phyloP scores from a whole-genome alignment of 2,329 filamentous ascomycete species.

The Diplocarpon mali region DNA sequence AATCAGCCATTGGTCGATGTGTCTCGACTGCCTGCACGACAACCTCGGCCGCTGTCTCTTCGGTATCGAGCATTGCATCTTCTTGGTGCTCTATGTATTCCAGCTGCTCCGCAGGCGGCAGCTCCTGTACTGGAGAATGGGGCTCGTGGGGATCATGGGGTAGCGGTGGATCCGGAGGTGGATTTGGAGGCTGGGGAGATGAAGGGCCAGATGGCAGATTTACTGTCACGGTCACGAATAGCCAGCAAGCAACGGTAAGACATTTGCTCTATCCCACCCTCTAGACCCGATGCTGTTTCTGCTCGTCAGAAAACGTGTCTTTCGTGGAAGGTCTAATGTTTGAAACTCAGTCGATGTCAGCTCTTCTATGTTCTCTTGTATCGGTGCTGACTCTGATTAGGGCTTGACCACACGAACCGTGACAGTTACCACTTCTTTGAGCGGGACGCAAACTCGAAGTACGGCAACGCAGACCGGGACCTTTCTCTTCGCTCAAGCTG shows the following conservation, averaged over 20 bases:
- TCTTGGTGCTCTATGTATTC: constrained; percentile 2
- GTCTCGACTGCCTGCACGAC: constrained; percentile 1
- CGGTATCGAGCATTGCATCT: neutral
- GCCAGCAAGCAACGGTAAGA: neutral
- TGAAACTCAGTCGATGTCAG: neutral
- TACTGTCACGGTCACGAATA: constrained; percentile 2
- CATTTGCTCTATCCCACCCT: too few relatives aligned
- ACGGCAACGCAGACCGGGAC: constrained; percentile 6
- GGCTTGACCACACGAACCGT: constrained; percentile 6
- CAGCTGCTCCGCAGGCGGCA: constrained; percentile 4
- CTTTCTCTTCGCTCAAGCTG: constrained; percentile 2
- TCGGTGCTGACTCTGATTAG: neutral
- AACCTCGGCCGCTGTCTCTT: neutral
- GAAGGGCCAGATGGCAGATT: neutral
- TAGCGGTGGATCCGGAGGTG: neutral
- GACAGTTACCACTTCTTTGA: constrained; percentile 1
- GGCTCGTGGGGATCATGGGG: constrained; percentile 1
- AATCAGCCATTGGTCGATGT: constrained; percentile 3
- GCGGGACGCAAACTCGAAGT: neutral
- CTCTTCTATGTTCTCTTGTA: neutral
- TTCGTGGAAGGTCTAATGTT: neutral
- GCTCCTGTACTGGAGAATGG: constrained; percentile 2
- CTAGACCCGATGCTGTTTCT: too few relatives aligned
- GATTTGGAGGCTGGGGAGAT: neutral
- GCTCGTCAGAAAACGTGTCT: neutral